Evolutionary conservation across 139 green algal species (phyloP).

Genomic region (Chlorella sp.): DNA sequence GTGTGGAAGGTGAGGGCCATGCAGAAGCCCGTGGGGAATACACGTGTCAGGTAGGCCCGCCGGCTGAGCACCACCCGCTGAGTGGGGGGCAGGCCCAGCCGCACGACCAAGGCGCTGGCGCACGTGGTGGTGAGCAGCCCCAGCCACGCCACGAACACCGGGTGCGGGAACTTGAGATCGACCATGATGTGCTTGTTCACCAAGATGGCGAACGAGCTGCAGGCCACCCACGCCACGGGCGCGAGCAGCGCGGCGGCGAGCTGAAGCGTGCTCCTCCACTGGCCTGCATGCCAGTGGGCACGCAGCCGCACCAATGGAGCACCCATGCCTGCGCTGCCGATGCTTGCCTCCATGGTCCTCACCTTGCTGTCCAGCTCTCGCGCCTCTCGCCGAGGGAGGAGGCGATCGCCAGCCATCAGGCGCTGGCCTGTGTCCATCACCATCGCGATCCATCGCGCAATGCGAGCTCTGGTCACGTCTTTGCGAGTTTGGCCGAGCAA

Average conservation of each 20-base stretch:
- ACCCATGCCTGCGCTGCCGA: too few species aligned
- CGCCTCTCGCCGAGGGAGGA: not conserved
- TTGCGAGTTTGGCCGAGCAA: too few species aligned
- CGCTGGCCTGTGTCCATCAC: too few species aligned
- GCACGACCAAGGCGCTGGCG: not conserved
- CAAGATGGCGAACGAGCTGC: not conserved
- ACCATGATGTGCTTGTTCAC: constrained; percentile 16
- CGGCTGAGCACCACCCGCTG: not conserved
- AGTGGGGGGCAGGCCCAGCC: not conserved
- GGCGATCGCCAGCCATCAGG: not conserved
- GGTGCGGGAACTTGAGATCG: constrained; percentile 22
- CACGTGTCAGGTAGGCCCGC: constrained; percentile 18
- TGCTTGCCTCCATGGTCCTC: too few species aligned
- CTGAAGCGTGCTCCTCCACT: too few species aligned
- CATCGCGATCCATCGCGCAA: too few species aligned
- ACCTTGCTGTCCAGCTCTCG: too few species aligned
- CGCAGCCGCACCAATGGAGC: too few species aligned
- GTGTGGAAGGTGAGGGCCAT: constrained; percentile 33
- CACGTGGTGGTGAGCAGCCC: constrained; percentile 27
- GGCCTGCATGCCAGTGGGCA: too few species aligned
- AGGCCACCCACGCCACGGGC: not conserved
- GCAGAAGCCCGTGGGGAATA: constrained; percentile 34
- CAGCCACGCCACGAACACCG: constrained; percentile 28
- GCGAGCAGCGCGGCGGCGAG: too few species aligned
- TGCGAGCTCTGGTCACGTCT: too few species aligned